Evolutionary conservation across 2,329 filamentous ascomycete species (phyloP), one percentile per base, ranked within the genome.

Genomic region (Periglandula ipomoeae): DNA sequence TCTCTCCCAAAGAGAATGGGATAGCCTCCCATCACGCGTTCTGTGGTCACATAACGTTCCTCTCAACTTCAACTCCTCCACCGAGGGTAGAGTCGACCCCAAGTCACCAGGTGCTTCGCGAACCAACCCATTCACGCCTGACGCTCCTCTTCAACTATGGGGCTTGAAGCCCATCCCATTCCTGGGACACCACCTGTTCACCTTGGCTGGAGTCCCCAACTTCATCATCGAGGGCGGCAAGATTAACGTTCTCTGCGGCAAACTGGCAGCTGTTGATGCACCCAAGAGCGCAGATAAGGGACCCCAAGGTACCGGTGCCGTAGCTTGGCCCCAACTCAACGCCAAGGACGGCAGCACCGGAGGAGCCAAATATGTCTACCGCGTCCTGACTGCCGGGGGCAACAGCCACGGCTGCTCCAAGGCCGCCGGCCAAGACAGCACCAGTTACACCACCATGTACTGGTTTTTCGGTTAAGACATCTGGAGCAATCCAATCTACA

Each of bases 181-280:
- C 56, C 60, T 82, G 13, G 85, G 84, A 26, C 73, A 79, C 57
- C 85, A 89, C 71, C 85, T 72, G 74, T 88, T 88, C 71, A 75
- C 75, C 63, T 52, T 53, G 42, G 53, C 59, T 40, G 65, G 73
- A 53, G 64, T 69, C 0, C 84, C 85, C 1, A 79, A 72, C 11
- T 88, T 87, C 61, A 70, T 78, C 50, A 69, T 87, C 34, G 60
- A 65, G 45, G 61, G 57, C 6, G 59, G 64, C 35, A 58, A 60
- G 32, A 59, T 64, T 26, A 63, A 68, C 56, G 61, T 70, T 59
- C 64, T 73, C 55, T 69, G 59, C 48, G 73, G 72, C 61, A 80
- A 81, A 65, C 53, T 70, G 37, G 71, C 66, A 27, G 62, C 58
- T 32, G 70, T 78, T 37, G 58, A 70, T 30, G 81, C 83, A 0